Evolutionary conservation across 2,329 filamentous ascomycete species (phyloP), one percentile per base, ranked within the genome.

Genomic region (Penicillium sp.): DNA sequence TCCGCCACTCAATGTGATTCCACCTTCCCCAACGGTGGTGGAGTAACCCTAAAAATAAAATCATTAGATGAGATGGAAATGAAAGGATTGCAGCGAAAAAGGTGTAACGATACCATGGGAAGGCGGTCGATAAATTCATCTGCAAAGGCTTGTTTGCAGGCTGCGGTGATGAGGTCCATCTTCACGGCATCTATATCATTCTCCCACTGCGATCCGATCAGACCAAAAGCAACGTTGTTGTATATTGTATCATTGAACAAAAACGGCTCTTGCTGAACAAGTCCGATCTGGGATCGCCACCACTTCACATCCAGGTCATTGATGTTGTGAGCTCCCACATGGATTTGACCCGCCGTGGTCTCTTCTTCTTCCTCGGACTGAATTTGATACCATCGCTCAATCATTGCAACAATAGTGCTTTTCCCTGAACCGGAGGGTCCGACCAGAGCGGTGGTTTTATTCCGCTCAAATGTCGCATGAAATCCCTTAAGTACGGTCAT

Each of bases 1-100:
- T 0, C 91, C 91, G n/a, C 90, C 89, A 12, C 88, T 91, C 1
- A 96, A 78, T 69, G 90, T 91, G 48, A 89, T 87, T 5, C 91
- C 91, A 29, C 83, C 83, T 68, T 93, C 90, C 1, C 91, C 91
- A 1, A 94, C 90, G 9, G 83, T 75, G 0, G 90, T 91, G 5
- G 88, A 82, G 68, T 93, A 93, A 1, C 86, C 84, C 77, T 89
- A 38, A 5, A 38, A n/a, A 49, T 41, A 38, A 12, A 21, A 29
- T 17, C 31, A 43, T 31, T 3, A 45, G 31, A 25, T 10, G 5
- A 19, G 47, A 2, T 15, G 10, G 0, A 21, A 12, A 23, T 3
- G 5, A 23, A 13, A 7, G 1, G 5, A 35, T 6, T 8, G 9
- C 12, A 25, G 19, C 5, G 15, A 21, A 21, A 21, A 21, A 5